Base-by-base conservation (phyloP, 2,329 filamentous ascomycete genomes). In the Biscogniauxia marginata region DNA sequence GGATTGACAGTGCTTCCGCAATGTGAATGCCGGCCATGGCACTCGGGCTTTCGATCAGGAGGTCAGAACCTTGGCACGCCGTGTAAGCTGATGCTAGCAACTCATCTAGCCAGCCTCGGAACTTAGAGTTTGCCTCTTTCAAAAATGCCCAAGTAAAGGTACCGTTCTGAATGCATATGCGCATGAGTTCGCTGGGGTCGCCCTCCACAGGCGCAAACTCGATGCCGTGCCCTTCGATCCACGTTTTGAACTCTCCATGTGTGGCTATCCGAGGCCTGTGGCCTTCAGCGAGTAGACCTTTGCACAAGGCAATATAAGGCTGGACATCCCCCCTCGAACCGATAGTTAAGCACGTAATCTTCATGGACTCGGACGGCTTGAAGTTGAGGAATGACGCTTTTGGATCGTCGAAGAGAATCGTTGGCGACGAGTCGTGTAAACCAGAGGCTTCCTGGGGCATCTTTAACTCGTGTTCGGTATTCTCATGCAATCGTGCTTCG, bases 21-120 rank as follows among this genome's bases (percentile, higher is more conserved):
- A 99, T 96, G 72, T 99, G 95, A 53, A 99, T 96, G 22, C 95
- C 95, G 0, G 89, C 92, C 95, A 99, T 99, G 13, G 95, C 92
- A 55, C 91, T 96, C 0, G 95, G 95, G 48, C 91, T 96, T 72
- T 99, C 95, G 58, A 99, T 96, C 43, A 99, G 79, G 25, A 99
- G 77, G 70, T 99, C 93, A 1, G 89, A 89, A 21, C 87, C 89
- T 72, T 96, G 85, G 67, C 93, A 98, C 1, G 91, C 91, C 46
- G 77, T 74, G 86, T 89, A 98, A 0, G 92, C 87, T 16, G 91
- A 93, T 16, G 81, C 82, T 34, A 97, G 84, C 20, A 99, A 82
- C 46, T 91, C 89, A 65, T 98, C 93, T 18, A 99, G 86, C 93
- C 95, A 99, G n/a, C 86, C 88, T 53, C 95, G 88, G 74, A 98